A percentile compares a stretch with the other conserved stretches of the same genome.
These are phyloP conservation scores for Aureococcus anophagefferens DNA, from an alignment of 108 stramenopile genomes.

Conservation along the genomic window DNA sequence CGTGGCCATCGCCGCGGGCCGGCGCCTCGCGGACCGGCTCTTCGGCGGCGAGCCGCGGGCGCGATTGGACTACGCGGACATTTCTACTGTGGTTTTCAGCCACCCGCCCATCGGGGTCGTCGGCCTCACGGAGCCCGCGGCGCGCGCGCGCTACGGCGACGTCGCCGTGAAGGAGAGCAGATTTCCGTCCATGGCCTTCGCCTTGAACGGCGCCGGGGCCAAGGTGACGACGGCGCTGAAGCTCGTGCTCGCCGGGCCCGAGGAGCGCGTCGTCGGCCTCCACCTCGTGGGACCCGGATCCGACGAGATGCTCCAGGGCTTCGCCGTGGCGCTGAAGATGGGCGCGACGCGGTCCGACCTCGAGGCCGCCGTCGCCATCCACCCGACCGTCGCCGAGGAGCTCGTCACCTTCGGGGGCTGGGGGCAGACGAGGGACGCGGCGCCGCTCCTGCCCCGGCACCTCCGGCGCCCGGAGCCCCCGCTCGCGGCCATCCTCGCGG, in stretches of 20 bases:
- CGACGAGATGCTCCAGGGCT: slow-evolving; percentile 54
- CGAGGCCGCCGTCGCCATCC: slow-evolving; percentile 40
- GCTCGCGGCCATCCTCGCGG: too few relatives aligned
- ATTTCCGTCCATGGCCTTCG: slow-evolving; percentile 1
- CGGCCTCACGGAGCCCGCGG: slow-evolving; percentile 42
- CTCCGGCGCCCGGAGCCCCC: too few relatives aligned
- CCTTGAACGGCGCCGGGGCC: slow-evolving; percentile 14
- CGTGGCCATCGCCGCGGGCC: slow-evolving; percentile 68
- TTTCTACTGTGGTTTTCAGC: slow-evolving; percentile 52
- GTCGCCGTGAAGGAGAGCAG: too few relatives aligned
- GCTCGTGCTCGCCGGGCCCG: slow-evolving; percentile 12
- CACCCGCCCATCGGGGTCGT: slow-evolving; percentile 41
- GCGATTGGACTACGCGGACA: slow-evolving; percentile 35
- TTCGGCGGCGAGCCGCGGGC: slow-evolving; percentile 23
- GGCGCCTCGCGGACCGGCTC: slow-evolving; percentile 42
- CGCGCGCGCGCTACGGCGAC: slow-evolving; percentile 53
- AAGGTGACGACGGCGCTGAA: slow-evolving; percentile 37
- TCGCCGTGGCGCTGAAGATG: slow-evolving; percentile 49
- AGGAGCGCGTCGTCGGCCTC: slow-evolving; percentile 35
- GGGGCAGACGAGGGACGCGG: too few relatives aligned
- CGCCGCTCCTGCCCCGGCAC: too few relatives aligned
- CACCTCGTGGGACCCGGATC: slow-evolving; percentile 38
- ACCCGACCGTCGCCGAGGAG: slow-evolving; percentile 50
- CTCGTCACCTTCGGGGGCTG: slow-evolving; percentile 31
- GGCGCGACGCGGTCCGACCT: slow-evolving; percentile 49